Evolutionary conservation across 2,329 filamentous ascomycete genomes (phyloP).

Genomic region (Dactylonectria estremocensis): DNA sequence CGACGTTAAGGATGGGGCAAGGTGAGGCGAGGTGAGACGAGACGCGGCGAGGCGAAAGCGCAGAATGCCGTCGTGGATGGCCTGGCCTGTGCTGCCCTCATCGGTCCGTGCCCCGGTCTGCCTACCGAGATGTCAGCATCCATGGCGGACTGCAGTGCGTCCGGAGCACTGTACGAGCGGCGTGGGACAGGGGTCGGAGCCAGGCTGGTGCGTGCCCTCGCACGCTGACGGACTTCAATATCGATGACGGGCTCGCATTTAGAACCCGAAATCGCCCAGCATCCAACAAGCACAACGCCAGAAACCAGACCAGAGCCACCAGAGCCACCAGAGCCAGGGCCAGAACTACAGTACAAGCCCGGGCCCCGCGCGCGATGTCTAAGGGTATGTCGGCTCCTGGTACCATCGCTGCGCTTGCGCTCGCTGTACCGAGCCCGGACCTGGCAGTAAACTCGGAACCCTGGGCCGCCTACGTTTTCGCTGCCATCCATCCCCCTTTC

Average conservation of each 20-base stretch:
- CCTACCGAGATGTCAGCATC: too few species aligned
- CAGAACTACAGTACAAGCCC: constrained; percentile 13
- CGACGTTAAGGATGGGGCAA: constrained; percentile 18
- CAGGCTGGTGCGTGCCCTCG: constrained; percentile 20
- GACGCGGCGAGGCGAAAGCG: too few species aligned
- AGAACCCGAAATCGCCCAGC: constrained; percentile 26
- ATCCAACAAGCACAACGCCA: constrained; percentile 19
- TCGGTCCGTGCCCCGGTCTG: constrained; percentile 19
- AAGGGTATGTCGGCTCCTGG: constrained; percentile 45
- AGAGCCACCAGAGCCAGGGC: too few species aligned
- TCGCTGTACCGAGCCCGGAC: constrained; percentile 40
- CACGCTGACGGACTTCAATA: constrained; percentile 10
- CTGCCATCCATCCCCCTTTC: constrained; percentile 26
- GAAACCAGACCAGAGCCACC: constrained; percentile 18
- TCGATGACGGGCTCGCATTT: constrained; percentile 21
- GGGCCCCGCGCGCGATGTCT: constrained; percentile 24
- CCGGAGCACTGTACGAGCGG: not conserved
- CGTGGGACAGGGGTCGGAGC: constrained; percentile 15
- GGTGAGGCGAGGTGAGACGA: too few species aligned
- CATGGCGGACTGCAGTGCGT: too few species aligned
- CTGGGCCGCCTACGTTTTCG: constrained; percentile 19
- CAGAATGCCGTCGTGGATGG: constrained; percentile 1
- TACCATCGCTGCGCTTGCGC: constrained; percentile 35
- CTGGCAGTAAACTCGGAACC: constrained; percentile 36
- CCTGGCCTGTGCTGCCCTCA: constrained; percentile 10